Percentiles rank a stretch among this genome's conserved stretches.
These are phyloP conservation scores for Prunus salicina DNA, from an alignment of 306 rosid species.

Conservation along the genomic window DNA sequence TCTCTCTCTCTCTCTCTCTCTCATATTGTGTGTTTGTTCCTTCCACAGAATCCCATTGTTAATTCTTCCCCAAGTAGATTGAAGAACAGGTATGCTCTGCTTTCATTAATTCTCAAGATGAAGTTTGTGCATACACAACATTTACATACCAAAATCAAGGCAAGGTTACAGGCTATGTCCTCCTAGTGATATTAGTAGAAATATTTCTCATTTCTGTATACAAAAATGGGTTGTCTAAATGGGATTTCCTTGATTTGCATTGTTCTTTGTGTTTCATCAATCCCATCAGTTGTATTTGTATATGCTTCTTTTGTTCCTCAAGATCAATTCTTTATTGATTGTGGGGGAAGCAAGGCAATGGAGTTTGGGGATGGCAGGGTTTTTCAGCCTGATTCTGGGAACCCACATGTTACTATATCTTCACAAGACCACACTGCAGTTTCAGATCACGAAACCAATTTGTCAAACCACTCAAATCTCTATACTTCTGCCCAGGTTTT, in stretches of 20 bases:
- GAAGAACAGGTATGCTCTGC: conserved; percentile 19
- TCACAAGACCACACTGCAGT: conserved; percentile 6
- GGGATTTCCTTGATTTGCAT: not conserved
- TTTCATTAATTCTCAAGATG: not conserved
- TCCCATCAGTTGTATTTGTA: not conserved
- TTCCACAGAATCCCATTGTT: not conserved
- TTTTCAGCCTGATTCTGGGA: conserved; percentile 35
- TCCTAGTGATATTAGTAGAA: too few relatives aligned
- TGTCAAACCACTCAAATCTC: conserved; percentile 2
- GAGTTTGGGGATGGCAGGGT: conserved; percentile 38
- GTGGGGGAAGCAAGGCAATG: conserved; percentile 31
- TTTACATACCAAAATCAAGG: too few relatives aligned
- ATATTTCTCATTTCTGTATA: not conserved
- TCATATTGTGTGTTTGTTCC: too few relatives aligned
- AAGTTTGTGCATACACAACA: too few relatives aligned
- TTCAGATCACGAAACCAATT: conserved; percentile 6
- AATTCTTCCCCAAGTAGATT: not conserved
- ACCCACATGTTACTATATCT: conserved; percentile 19
- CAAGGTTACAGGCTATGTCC: too few relatives aligned
- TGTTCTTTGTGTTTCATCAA: conserved; percentile 12
- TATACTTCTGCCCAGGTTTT: conserved; percentile 34
- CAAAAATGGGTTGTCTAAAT: conserved; percentile 18
- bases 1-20: not conserved
- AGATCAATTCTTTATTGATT: conserved; percentile 31
- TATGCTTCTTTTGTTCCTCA: conserved; percentile 19